Evolutionary conservation across 495 filamentous ascomycete genomes (phyloP).

Genomic region (Patellaria atrata): DNA sequence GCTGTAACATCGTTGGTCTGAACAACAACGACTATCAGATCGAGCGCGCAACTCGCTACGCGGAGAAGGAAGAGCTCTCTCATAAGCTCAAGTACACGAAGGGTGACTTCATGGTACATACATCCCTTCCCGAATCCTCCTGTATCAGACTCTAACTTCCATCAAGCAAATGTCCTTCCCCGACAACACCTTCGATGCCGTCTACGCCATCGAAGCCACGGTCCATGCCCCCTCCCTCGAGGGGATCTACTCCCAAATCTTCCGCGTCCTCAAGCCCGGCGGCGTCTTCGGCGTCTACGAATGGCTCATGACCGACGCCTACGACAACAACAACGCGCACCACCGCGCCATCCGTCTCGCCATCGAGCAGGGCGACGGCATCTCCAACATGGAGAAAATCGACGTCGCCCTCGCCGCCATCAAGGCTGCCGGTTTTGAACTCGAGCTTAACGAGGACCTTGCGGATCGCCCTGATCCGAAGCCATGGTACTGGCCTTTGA

Average conservation of each 20-base stretch:
- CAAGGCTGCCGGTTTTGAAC: slow-evolving; percentile 74
- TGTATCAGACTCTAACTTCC: slow-evolving; percentile 3
- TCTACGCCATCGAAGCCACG: slow-evolving; percentile 97
- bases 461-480: slow-evolving; percentile 61
- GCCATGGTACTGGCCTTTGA: slow-evolving; percentile 94
- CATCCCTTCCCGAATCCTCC: background rate
- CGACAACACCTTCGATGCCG: slow-evolving; percentile 80
- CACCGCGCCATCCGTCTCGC: slow-evolving; percentile 86
- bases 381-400: slow-evolving; percentile 95
- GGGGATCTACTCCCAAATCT: slow-evolving; percentile 88
- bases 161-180: slow-evolving; percentile 91
- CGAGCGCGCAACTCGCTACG: slow-evolving; percentile 78
- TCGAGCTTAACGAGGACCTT: slow-evolving; percentile 80
- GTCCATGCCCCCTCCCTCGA: slow-evolving; percentile 90
- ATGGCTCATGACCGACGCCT: slow-evolving; percentile 96
- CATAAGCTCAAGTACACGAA: slow-evolving; percentile 80
- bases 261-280: slow-evolving; percentile 90
- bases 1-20: slow-evolving; percentile 74
- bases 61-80: slow-evolving; percentile 62
- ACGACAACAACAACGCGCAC: slow-evolving; percentile 75
- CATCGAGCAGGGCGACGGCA: slow-evolving; percentile 93
- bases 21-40: slow-evolving; percentile 99
- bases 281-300: slow-evolving; percentile 97
- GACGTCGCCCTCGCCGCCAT: slow-evolving; percentile 74
- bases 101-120: slow-evolving; percentile 86